A percentile compares a stretch with the other conserved stretches of the same genome.
These are phyloP conservation scores for Otatea glauca DNA, from an alignment of 176 grass and related monocot species.

Conservation along the genomic window DNA sequence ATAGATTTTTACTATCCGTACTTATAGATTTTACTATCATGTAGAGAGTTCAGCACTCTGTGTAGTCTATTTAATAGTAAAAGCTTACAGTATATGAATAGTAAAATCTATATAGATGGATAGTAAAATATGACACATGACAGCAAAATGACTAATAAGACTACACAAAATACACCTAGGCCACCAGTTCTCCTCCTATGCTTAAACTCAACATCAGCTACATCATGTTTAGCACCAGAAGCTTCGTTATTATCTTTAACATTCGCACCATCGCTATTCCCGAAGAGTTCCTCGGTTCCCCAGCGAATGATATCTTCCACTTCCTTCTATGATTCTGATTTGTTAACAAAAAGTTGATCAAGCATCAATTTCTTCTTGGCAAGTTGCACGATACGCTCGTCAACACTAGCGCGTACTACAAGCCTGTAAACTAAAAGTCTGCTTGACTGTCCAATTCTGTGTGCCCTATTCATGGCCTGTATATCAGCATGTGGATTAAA, in stretches of 20 bases:
- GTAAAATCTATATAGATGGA: too few relatives aligned
- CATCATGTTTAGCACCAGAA: constrained; percentile 54
- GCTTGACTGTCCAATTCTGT: constrained; percentile 98
- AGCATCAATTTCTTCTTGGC: constrained; percentile 99
- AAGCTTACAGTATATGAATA: too few relatives aligned
- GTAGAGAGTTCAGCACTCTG: too few relatives aligned
- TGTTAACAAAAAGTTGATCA: constrained; percentile 38
- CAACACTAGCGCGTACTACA: constrained; percentile 94
- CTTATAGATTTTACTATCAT: too few relatives aligned
- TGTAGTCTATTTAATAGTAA: too few relatives aligned
- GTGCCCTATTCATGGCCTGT: constrained; percentile 99
- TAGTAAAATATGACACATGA: too few relatives aligned
- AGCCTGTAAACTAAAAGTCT: constrained; percentile 98
- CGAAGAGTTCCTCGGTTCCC: constrained; percentile 98
- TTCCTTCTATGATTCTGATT: constrained; percentile 95
- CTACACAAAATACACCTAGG: too few relatives aligned
- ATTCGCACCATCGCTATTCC: constrained; percentile 58
- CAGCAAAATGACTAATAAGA: too few relatives aligned
- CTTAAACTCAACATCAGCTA: neutral
- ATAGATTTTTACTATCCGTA: too few relatives aligned
- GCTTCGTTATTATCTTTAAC: constrained; percentile 68
- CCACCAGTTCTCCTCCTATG: too few relatives aligned
- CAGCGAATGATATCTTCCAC: constrained; percentile 98
- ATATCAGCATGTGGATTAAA: constrained; percentile 99
- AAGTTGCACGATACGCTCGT: too few relatives aligned